Evolutionary conservation across 345 rosid genomes (phyloP).

Genomic region (Brassica juncea): DNA sequence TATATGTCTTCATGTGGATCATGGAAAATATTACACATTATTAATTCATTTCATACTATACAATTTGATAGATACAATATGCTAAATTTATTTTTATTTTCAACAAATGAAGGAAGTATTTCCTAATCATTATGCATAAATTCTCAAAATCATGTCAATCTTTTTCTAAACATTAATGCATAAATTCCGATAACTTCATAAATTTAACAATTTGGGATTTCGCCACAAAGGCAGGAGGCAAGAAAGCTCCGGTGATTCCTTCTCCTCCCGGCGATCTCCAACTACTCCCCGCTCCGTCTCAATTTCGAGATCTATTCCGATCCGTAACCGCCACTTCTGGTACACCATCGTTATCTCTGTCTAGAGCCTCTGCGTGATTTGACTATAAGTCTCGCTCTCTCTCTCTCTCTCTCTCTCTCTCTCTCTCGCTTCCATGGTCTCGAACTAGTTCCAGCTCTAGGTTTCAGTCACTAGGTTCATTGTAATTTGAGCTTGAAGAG

Average conservation of each 20-base stretch:
- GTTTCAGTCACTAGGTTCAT: not conserved
- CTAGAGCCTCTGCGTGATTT: not conserved
- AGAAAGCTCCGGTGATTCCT: conserved; percentile 24
- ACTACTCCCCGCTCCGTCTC: not conserved
- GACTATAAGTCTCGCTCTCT: conserved; percentile 8
- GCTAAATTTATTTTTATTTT: too few species aligned
- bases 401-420: not conserved
- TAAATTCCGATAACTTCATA: too few species aligned
- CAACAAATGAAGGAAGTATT: too few species aligned
- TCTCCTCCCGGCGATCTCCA: conserved; percentile 9
- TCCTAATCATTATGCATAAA: too few species aligned
- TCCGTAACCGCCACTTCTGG: not conserved
- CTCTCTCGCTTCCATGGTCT: not conserved
- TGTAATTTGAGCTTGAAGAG: not conserved
- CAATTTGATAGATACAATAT: too few species aligned
- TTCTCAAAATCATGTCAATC: too few species aligned
- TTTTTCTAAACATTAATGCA: too few species aligned
- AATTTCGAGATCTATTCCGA: not conserved
- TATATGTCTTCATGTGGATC: too few species aligned
- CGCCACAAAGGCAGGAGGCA: not conserved
- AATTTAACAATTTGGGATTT: too few species aligned
- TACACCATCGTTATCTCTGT: conserved; percentile 11
- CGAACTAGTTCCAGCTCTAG: conserved; percentile 6
- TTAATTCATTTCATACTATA: too few species aligned
- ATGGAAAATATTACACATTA: too few species aligned